Evolutionary conservation across 768 basidiomycete genomes (phyloP), one percentile per base, ranked within the genome.

Genomic region (Rhodotorula toruloides): DNA sequence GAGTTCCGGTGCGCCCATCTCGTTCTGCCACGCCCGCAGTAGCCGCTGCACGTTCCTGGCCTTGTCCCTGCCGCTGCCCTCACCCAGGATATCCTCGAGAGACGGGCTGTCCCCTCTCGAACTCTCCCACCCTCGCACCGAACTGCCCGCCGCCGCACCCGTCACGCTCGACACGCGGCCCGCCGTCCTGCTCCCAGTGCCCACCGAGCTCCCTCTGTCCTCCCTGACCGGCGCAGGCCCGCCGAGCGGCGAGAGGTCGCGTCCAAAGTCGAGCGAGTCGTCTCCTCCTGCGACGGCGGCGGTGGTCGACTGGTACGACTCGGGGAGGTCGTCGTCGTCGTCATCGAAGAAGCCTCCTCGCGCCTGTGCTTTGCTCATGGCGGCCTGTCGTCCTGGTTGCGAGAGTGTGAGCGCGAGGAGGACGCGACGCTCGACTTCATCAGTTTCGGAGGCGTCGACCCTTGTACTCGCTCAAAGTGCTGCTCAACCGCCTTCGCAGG

Each of bases 1-100:
- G 27, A 74, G 49, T 55, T 74, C 73, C 0, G 73, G 73, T 39
- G 71, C 65, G 40, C 55, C 62, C 40, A 68, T 42, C 64, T 74
- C 73, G 56, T 74, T 71, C 43, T 67, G 65, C 53, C 64, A 74
- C 14, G 63, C 62, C 47, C 68, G 50, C 40, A 72, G 61, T 12
- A 74, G 52, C 48, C 48, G 32, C 63, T 74, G 71, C 13, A 74
- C 66, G 54, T 72, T 61, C 21, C 64, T 44, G 48, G 68, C 60
- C 16, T 14, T 54, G 40, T 58, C 58, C 2, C 40, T 4, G 17
- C 40, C 36, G 7, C 14, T 39, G 0, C 58, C 60, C 14, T 50
- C 47, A 2, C 57, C 64, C 11, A 66, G 42, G 48, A 66, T 66
- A 36, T 65, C 69, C 21, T 70, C 69, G 27, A 70, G 43, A 1